Percentiles rank a stretch among this genome's conserved stretches.
Evolutionary conservation across 306 rosid genomes (phyloP).

Genomic region (Quillaja saponaria): DNA sequence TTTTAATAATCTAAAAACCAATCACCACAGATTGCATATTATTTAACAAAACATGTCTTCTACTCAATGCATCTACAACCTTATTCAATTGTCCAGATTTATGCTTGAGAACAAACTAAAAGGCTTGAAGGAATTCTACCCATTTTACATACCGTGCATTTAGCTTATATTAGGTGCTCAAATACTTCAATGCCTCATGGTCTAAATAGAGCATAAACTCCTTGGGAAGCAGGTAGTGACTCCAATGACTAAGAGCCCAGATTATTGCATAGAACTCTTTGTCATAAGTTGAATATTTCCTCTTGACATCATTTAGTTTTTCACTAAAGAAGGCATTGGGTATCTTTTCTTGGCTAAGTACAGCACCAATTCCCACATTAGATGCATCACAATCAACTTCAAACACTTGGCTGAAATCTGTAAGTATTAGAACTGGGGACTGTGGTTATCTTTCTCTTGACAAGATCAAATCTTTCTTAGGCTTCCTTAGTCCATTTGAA

Average conservation of each 20-base stretch:
- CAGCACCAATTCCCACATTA: too few relatives aligned
- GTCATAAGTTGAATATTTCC: not conserved
- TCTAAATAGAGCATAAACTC: slow-evolving; percentile 4
- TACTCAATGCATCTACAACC: not conserved
- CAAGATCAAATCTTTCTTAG: too few relatives aligned
- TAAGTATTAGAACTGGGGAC: too few relatives aligned
- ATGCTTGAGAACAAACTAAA: slow-evolving; percentile 6
- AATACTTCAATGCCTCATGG: slow-evolving; percentile 1
- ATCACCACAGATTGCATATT: not conserved
- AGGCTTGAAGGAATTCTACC: not conserved
- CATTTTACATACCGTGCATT: not conserved
- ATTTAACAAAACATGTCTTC: not conserved
- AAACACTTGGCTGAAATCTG: not conserved
- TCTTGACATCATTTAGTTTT: not conserved
- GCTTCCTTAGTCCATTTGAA: too few relatives aligned
- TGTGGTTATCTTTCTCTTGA: too few relatives aligned
- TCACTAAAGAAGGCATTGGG: not conserved
- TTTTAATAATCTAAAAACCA: not conserved
- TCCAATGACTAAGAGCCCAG: slow-evolving; percentile 6
- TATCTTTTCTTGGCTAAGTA: not conserved
- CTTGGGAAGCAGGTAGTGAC: not conserved
- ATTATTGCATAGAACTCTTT: slow-evolving; percentile 5
- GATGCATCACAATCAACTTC: not conserved
- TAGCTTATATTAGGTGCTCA: not conserved
- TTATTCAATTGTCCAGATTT: not conserved